A percentile compares a stretch with the other conserved stretches of the same genome.
Conservation (phyloP, 768 basidiomycete genomes). For the Tricholoma sp. region DNA sequence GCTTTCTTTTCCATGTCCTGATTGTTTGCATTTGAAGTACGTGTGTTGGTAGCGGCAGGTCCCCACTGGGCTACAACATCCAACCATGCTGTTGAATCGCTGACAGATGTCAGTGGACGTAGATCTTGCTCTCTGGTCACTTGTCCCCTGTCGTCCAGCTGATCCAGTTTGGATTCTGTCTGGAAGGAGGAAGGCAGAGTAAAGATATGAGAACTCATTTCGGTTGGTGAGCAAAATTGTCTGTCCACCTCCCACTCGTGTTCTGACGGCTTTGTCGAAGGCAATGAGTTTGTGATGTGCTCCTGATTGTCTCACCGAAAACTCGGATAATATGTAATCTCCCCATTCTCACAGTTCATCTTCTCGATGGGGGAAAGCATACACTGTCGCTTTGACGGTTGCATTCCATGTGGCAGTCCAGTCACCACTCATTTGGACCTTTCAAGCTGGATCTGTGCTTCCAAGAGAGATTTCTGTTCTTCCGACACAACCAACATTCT, state of each 20-base stretch:
- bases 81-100: not conserved
- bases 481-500: no score
- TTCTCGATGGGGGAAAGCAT: no score
- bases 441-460: no score
- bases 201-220: not conserved
- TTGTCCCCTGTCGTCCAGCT: not conserved
- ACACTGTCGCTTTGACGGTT: no score
- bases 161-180: not conserved
- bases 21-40: not conserved
- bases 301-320: no score
- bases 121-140: not conserved
- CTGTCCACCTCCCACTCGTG: not conserved
- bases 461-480: no score
- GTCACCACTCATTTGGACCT: no score
- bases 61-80: not conserved
- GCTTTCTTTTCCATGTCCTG: slow-evolving; percentile 10
- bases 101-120: not conserved
- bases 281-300: slow-evolving; percentile 9
- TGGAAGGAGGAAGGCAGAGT: not conserved
- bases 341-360: no score
- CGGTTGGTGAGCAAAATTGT: not conserved
- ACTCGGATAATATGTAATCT: no score
- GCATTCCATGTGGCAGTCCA: no score
- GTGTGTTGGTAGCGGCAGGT: not conserved
- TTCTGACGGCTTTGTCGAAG: not conserved